Conservation (phyloP, 305 asterid species). For the Ilex paraguariensis region DNA sequence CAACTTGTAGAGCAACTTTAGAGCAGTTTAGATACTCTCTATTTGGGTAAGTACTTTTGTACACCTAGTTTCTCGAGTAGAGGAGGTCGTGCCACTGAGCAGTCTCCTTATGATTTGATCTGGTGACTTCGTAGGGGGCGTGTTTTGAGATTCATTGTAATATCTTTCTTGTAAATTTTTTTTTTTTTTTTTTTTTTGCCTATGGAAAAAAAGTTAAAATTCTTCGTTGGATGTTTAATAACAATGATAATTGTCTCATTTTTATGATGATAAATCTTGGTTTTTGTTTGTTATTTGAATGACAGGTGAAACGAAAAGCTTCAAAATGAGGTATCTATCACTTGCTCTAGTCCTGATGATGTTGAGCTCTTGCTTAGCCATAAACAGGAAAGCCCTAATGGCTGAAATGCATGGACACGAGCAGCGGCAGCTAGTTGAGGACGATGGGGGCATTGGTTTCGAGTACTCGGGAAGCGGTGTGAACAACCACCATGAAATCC, state of each 20-base stretch:
- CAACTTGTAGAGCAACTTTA: not conserved
- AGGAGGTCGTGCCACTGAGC: no score
- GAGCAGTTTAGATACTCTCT: not conserved
- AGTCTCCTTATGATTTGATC: no score
- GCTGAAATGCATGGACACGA: conserved; percentile 2
- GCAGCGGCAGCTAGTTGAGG: not conserved
- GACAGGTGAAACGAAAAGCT: not conserved
- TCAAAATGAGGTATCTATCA: conserved; percentile 17
- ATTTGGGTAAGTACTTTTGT: no score
- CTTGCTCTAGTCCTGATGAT: conserved; percentile 8
- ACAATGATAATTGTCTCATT: no score
- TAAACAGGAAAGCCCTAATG: conserved; percentile 9
- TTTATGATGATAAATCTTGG: not conserved
- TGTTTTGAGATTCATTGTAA: no score
- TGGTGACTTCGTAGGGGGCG: no score
- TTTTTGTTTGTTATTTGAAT: not conserved
- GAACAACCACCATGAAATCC: no score
- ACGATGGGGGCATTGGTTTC: not conserved
- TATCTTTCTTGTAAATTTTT: no score
- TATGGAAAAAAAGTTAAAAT: no score
- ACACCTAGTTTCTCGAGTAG: no score
- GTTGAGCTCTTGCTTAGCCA: conserved; percentile 12
- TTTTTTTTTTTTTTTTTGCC: no score
- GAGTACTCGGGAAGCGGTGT: not conserved
- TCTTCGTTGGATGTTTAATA: no score